Conservation (phyloP, 2,329 filamentous ascomycete genomes). For the Aspergillus ibericus region DNA sequence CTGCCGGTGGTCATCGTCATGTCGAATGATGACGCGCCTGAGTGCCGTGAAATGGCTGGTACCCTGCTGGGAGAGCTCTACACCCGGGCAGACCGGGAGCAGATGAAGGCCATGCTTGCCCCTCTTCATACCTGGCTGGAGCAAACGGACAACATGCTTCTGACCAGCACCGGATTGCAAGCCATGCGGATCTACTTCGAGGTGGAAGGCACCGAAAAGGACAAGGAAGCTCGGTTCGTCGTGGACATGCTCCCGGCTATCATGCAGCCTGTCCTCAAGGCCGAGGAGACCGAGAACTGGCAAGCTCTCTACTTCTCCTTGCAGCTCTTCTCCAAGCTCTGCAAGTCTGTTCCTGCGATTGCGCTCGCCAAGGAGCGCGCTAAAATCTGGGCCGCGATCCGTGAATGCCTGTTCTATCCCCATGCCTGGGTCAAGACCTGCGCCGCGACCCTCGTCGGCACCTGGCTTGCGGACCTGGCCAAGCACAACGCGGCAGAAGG, state of each 20-base stretch:
- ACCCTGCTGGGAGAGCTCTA: constrained; percentile 80
- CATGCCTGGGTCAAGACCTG: constrained; percentile 74
- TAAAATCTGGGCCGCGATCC: constrained; percentile 70
- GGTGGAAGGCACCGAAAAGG: constrained; percentile 61
- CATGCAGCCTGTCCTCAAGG: constrained; percentile 52
- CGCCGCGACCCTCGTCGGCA: constrained; percentile 70
- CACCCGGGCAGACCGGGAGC: constrained; percentile 71
- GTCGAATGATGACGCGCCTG: constrained; percentile 82
- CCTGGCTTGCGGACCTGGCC: constrained; percentile 79
- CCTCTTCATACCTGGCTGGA: constrained; percentile 75
- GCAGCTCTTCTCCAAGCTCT: constrained; percentile 66
- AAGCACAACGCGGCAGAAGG: constrained; percentile 57
- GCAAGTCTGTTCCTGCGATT: constrained; percentile 63
- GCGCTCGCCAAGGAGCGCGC: constrained; percentile 62
- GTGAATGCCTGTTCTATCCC: constrained; percentile 68
- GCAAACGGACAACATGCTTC: constrained; percentile 68
- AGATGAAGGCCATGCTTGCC: constrained; percentile 66
- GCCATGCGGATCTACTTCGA: constrained; percentile 83
- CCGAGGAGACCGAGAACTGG: constrained; percentile 56
- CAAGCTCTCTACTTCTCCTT: constrained; percentile 75
- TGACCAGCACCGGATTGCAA: constrained; percentile 74
- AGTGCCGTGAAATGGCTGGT: constrained; percentile 79
- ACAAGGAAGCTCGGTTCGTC: constrained; percentile 68
- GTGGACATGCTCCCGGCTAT: constrained; percentile 54
- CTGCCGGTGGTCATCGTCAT: constrained; percentile 81